Evolutionary conservation across 345 rosid genomes (phyloP), one percentile per base, ranked within the genome.

Genomic region (Populus pruinosa): DNA sequence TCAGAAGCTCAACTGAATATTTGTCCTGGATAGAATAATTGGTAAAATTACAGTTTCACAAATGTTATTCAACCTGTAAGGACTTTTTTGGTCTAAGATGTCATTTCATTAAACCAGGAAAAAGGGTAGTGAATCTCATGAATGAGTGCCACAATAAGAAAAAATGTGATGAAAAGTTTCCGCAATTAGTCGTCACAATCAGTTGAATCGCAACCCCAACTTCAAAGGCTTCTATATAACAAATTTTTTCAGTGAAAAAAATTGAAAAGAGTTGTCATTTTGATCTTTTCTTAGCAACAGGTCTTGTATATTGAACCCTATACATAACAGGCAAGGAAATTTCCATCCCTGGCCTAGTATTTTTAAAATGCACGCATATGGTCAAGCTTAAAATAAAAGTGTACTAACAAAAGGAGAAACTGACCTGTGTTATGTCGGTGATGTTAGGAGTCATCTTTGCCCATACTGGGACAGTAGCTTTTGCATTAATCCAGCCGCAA

Each of bases 391-490:
- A 55, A 33, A n/a, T 49, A n/a, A 18, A 69, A 4, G 49, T 5
- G 5, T 18, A 2, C 9, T n/a, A 61, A 39, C 12, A 71, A 72
- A 66, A 69, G 41, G n/a, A 65, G 33, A 71, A 77, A 36, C 73
- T 66, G 27, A 92, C 98, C 97, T 90, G 82, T 71, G 98, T 84
- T 70, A 96, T 96, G 87, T 96, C 99, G 3, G 99, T 96, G 76
- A 96, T 87, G 72, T 96, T 96, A 77, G 99, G 99, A 87, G 99
- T 96, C 99, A 96, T 96, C 90, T 96, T 96, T 21, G 97, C 96
- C 99, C 99, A 96, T 10, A 93, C 98, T n/a, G 99, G 99, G 67
- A 96, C 91, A 62, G 94, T 87, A 65, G 99, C 97, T 86, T 93
- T 96, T 21, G 94, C 98, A 67, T 96, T 96, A 65, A 96, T 81